Percentiles rank a stretch among this genome's conserved stretches.
These are phyloP conservation scores for Scutellaria galericulata DNA, from an alignment of 257 asterid species.

Conservation along the genomic window DNA sequence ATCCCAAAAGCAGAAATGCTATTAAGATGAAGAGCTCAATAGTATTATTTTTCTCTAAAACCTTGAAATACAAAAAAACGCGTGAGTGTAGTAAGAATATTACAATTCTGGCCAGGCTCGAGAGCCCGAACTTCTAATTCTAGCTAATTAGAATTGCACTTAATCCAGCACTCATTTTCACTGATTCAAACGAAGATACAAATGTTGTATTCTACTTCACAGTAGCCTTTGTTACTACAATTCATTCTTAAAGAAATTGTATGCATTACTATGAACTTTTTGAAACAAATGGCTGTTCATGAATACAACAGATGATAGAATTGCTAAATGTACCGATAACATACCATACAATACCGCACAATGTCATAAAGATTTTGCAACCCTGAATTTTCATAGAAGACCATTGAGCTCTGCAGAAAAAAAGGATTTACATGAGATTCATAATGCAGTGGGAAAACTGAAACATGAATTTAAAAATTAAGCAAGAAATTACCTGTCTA, in stretches of 20 bases:
- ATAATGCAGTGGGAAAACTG: constrained; percentile 18
- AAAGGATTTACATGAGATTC: constrained; percentile 32
- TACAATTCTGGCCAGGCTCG: background rate
- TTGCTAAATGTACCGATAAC: constrained; percentile 15
- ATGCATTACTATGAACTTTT: constrained; percentile 15
- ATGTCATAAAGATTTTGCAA: constrained; percentile 90
- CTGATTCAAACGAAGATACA: background rate
- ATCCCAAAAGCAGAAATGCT: constrained; percentile 30
- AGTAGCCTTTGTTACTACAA: constrained; percentile 5
- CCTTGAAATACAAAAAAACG: constrained; percentile 7
- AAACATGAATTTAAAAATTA: constrained; percentile 2
- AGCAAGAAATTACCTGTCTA: constrained; percentile 70
- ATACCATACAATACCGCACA: constrained; percentile 86
- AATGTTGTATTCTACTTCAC: background rate
- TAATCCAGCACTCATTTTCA: constrained; percentile 11
- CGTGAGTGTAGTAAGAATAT: background rate
- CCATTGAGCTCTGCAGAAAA: constrained; percentile 95
- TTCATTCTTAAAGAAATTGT: background rate
- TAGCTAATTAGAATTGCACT: constrained; percentile 15
- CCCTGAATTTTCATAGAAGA: constrained; percentile 92
- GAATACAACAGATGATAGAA: constrained; percentile 5
- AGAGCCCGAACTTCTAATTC: background rate
- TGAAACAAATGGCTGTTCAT: background rate
- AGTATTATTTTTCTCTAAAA: background rate
- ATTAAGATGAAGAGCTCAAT: constrained; percentile 14